Conservation (phyloP, 208 protist species). For the Acanthamoeba healyi region DNA sequence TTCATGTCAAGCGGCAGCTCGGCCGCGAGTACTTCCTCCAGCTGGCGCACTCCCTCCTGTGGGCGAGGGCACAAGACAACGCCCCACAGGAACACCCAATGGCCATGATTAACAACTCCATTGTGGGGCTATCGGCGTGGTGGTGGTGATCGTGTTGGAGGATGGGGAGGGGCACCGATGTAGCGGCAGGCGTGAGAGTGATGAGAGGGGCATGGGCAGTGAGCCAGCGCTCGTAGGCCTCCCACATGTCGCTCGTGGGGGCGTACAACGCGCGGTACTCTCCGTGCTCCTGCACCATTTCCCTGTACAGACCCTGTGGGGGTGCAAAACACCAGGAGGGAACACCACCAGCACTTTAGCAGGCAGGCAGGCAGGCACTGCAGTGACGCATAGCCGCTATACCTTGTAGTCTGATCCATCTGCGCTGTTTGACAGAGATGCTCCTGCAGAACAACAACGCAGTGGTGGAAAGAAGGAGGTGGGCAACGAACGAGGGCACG, state of each 20-base stretch:
- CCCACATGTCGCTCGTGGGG: conserved; percentile 29
- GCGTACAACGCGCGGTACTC: background rate
- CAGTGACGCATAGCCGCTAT: too few species aligned
- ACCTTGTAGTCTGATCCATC: background rate
- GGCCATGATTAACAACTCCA: too few species aligned
- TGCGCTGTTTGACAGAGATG: background rate
- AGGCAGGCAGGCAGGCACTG: too few species aligned
- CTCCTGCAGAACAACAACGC: conserved; percentile 5
- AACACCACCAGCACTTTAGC: background rate
- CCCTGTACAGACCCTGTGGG: background rate
- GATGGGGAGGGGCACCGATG: background rate
- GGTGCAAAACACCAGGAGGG: too few species aligned
- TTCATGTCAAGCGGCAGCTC: conserved; percentile 30
- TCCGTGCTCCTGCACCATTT: conserved; percentile 4
- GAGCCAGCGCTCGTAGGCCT: conserved; percentile 31
- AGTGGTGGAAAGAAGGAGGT: too few species aligned
- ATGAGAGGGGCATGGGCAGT: background rate
- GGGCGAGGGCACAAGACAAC: background rate
- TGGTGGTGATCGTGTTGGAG: background rate
- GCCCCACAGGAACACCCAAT: too few species aligned
- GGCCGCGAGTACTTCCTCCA: background rate
- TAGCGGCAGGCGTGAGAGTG: background rate
- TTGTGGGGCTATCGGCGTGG: background rate
- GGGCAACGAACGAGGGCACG: background rate
- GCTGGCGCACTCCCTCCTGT: background rate